Evolutionary conservation across 2,329 filamentous ascomycete genomes (phyloP).

Genomic region (Zymoseptoria ardabiliae): DNA sequence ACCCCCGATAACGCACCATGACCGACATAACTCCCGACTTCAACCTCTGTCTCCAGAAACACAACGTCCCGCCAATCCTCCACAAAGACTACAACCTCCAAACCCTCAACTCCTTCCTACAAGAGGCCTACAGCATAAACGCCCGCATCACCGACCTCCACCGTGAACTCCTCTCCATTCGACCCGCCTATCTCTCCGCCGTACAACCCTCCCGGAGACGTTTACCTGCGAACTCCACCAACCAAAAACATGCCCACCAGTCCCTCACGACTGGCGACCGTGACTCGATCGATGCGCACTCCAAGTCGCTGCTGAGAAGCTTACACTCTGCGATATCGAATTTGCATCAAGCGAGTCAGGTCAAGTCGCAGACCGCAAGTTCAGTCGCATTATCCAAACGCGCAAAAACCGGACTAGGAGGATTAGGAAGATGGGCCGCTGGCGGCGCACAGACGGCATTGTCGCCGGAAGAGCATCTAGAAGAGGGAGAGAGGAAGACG

Average conservation of each 20-base stretch:
- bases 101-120: conserved; percentile 73
- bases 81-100: conserved; percentile 34
- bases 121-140: conserved; percentile 94
- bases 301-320: conserved; percentile 76
- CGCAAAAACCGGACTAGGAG: conserved; percentile 55
- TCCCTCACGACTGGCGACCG: conserved; percentile 73
- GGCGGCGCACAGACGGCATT: conserved; percentile 46
- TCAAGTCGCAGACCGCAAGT: conserved; percentile 68
- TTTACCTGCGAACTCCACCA: conserved; percentile 24
- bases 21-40: conserved; percentile 61
- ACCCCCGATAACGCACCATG: conserved; percentile 15
- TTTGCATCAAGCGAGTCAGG: conserved; percentile 72
- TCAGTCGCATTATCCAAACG: conserved; percentile 66
- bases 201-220: conserved; percentile 51
- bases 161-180: conserved; percentile 71
- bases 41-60: conserved; percentile 58
- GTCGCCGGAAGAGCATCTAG: conserved; percentile 59
- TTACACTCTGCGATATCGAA: conserved; percentile 73
- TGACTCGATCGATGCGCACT: conserved; percentile 79
- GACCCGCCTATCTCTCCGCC: conserved; percentile 85
- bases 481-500: conserved; percentile 63
- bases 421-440: conserved; percentile 60
- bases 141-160: conserved; percentile 75
- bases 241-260: conserved; percentile 33
- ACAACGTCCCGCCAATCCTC: conserved; percentile 45